Evolutionary conservation across 1,284 basidiomycete genomes (phyloP), one percentile per base, ranked within the genome.

Genomic region (Vanrija pseudolonga): DNA sequence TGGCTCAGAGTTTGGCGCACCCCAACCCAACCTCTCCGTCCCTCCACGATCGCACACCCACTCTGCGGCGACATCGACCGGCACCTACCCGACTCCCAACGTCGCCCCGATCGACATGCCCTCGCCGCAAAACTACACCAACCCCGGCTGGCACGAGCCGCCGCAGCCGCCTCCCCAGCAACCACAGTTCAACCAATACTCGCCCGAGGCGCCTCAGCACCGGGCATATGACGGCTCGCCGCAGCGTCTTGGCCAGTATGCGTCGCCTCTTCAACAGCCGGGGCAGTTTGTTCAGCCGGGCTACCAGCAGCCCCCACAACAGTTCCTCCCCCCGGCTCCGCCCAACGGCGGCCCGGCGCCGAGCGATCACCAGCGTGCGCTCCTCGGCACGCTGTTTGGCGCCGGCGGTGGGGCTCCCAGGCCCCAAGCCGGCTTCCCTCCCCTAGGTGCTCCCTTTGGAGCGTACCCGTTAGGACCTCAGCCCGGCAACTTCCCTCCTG

Each of bases 331-430:
- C 32, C 14, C 8, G 32, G 32, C 4, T 32, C 32, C 32, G 45
- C 28, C 45, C 28, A 24, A 47, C 18, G 23, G 32, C 32, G 32
- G 32, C 11, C 32, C 32, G 32, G 32, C 32, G 9, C 32, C 32
- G 32, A 52, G 45, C 39, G 48, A 53, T 23, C 56, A 53, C 48
- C 56, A 57, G 45, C 51, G 51, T 19, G 51, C 47, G 6, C 51
- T 57, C 20, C 51, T 57, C 12, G 56, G 56, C 23, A 50, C 56
- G 15, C 48, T 57, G 5, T 57, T 53, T 40, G 51, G 45, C 39
- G 14, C 20, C 23, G 15, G 23, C 19, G 50, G 32, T 22, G 38
- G 23, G 11, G 15, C 37, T 39, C 41, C 26, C 41, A 43, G 24
- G n/a, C 44, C 43, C 41, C 37, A 40, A n/a, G n/a, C 47, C 15